Evolutionary conservation across 257 asterid genomes (phyloP).

Genomic region (Schizonepeta tenuifolia): DNA sequence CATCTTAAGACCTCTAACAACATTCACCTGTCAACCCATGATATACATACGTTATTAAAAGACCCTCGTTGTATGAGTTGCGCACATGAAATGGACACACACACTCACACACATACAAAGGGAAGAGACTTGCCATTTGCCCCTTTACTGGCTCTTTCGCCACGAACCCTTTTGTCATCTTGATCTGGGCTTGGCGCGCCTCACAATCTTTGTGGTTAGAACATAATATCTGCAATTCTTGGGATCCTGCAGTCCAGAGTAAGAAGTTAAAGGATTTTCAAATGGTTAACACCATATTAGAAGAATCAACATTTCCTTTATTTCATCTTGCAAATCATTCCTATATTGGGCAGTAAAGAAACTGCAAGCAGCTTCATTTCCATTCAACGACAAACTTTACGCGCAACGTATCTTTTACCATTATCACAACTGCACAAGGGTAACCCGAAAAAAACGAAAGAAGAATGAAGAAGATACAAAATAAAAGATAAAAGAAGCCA

Average conservation of each 20-base stretch:
- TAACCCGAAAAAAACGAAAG: too few species aligned
- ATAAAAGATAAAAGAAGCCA: too few species aligned
- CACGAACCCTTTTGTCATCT: conserved; percentile 79
- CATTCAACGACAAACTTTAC: background rate
- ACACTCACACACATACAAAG: background rate
- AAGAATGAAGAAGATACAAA: too few species aligned
- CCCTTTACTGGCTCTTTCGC: conserved; percentile 93
- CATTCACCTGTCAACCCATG: conserved; percentile 65
- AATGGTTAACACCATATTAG: background rate
- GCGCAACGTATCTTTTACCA: too few species aligned
- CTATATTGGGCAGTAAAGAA: background rate
- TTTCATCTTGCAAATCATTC: background rate
- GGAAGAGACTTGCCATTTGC: conserved; percentile 54
- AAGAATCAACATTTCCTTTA: background rate
- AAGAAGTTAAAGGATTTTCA: background rate
- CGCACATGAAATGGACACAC: background rate
- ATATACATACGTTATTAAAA: background rate
- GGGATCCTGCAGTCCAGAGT: conserved; percentile 65
- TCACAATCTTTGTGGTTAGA: conserved; percentile 83
- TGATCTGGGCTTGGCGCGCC: conserved; percentile 70
- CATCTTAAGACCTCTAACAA: conserved; percentile 91
- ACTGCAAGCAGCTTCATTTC: background rate
- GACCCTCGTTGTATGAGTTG: background rate
- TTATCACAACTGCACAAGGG: too few species aligned
- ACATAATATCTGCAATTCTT: conserved; percentile 68